A percentile compares a stretch with the other conserved stretches of the same genome.
Conservation (phyloP, 345 rosid species). For the Brassica rapa region DNA sequence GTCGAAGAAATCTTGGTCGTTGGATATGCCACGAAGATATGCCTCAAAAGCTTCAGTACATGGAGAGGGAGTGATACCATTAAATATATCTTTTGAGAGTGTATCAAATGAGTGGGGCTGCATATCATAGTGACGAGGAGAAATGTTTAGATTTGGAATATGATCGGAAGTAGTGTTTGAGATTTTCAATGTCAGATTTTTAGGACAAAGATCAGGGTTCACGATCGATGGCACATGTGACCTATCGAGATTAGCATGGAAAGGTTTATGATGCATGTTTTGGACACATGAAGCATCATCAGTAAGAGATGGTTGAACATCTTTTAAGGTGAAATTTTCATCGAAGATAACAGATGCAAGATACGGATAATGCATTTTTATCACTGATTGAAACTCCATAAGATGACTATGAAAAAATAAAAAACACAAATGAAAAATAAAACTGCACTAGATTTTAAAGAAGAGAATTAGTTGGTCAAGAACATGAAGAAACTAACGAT, state of each 20-base stretch:
- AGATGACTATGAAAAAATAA: slow-evolving; percentile 3
- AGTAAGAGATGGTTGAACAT: slow-evolving; percentile 6
- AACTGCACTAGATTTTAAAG: slow-evolving; percentile 2
- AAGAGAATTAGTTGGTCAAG: slow-evolving; percentile 15
- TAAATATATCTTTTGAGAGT: background rate
- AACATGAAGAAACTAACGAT: background rate
- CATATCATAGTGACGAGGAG: slow-evolving; percentile 7
- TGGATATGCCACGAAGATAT: slow-evolving; percentile 18
- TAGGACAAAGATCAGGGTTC: slow-evolving; percentile 19
- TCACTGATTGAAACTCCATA: slow-evolving; percentile 53
- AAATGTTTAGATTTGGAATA: slow-evolving; percentile 2
- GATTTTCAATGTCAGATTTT: slow-evolving; percentile 22
- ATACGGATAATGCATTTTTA: slow-evolving; percentile 47
- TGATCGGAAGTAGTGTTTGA: slow-evolving; percentile 1
- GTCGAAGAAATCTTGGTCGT: slow-evolving; percentile 1
- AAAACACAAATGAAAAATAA: background rate
- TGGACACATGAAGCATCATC: slow-evolving; percentile 13
- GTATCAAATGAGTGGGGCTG: slow-evolving; percentile 8
- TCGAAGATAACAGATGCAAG: slow-evolving; percentile 40
- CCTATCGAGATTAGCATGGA: slow-evolving; percentile 10
- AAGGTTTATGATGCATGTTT: slow-evolving; percentile 27
- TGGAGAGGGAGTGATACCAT: background rate
- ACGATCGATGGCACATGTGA: slow-evolving; percentile 12
- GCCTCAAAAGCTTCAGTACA: slow-evolving; percentile 24
- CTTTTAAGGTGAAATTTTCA: slow-evolving; percentile 18